Evolutionary conservation across 139 green algal species (phyloP).

Genomic region (Pseudopediastrum boryanum): DNA sequence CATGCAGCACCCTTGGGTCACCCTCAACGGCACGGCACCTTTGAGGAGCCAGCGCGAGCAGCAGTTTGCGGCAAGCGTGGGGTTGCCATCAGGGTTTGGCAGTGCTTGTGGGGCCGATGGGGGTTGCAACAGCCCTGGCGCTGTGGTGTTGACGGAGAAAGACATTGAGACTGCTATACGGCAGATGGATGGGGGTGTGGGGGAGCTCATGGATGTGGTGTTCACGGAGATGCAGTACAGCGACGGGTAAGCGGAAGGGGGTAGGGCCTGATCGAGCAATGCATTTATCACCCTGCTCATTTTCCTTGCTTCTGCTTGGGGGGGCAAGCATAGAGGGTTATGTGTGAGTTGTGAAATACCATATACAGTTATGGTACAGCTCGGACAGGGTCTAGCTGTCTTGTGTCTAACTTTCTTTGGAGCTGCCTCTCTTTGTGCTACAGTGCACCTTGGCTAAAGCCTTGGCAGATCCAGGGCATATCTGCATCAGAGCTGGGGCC

Average conservation of each 20-base stretch:
- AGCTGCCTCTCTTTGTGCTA: too few relatives aligned
- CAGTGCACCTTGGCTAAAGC: too few relatives aligned
- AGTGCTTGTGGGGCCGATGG: background rate
- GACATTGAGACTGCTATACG: conserved; percentile 30
- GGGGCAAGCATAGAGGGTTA: too few relatives aligned
- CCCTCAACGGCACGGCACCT: conserved; percentile 30
- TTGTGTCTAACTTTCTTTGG: too few relatives aligned
- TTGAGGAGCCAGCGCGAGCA: conserved; percentile 17
- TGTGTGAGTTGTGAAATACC: too few relatives aligned
- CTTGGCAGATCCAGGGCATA: too few relatives aligned
- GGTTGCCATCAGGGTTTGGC: background rate
- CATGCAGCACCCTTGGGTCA: conserved; percentile 47
- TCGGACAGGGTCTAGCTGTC: too few relatives aligned
- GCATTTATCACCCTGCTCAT: too few relatives aligned
- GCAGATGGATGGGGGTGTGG: conserved; percentile 12
- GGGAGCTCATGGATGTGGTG: conserved; percentile 29
- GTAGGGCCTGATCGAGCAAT: too few relatives aligned
- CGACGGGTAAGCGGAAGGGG: conserved; percentile 27
- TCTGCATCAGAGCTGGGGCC: too few relatives aligned
- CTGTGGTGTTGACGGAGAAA: conserved; percentile 7
- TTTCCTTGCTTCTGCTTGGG: too few relatives aligned
- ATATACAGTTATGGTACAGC: too few relatives aligned
- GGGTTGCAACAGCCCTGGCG: background rate
- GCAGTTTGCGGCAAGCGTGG: background rate
- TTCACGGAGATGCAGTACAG: conserved; percentile 16